Conservation (phyloP, 2,329 filamentous ascomycete genomes). For the Pyrenophora graminea region DNA sequence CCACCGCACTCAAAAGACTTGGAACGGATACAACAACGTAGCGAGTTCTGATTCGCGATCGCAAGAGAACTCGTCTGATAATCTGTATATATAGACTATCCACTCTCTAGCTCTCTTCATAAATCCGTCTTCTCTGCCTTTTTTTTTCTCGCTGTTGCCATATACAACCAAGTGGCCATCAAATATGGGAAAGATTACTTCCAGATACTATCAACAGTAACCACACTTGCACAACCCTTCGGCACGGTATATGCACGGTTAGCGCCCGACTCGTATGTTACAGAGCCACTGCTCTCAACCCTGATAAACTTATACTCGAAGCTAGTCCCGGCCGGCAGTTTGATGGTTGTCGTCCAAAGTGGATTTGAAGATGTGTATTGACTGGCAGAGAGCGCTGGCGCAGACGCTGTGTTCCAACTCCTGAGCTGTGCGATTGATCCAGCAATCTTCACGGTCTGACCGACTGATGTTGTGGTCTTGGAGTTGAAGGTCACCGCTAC, state of each 20-base stretch:
- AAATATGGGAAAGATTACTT: conserved; percentile 15
- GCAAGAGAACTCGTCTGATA: too few relatives aligned
- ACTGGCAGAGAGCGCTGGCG: conserved; percentile 48
- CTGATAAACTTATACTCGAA: conserved; percentile 55
- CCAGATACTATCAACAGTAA: conserved; percentile 28
- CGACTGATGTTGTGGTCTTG: conserved; percentile 53
- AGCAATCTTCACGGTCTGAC: conserved; percentile 54
- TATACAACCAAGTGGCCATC: too few relatives aligned
- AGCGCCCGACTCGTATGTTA: conserved; percentile 50
- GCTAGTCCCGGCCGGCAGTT: conserved; percentile 48
- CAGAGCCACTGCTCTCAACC: conserved; percentile 51
- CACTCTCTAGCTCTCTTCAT: too few relatives aligned
- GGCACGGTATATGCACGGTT: conserved; percentile 50
- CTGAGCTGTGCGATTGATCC: conserved; percentile 53
- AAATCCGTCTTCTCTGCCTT: too few relatives aligned
- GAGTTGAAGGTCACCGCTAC: conserved; percentile 52
- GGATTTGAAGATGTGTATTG: conserved; percentile 52
- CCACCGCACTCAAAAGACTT: too few relatives aligned
- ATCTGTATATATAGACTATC: too few relatives aligned
- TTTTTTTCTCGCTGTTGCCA: too few relatives aligned
- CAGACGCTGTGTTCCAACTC: conserved; percentile 49
- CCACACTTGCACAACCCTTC: conserved; percentile 23
- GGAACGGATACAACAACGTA: too few relatives aligned
- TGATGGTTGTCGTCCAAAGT: conserved; percentile 52
- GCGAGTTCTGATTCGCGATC: too few relatives aligned